Percentiles rank a stretch among this genome's conserved stretches.
Conservation (phyloP, 129 eudicot species). For the Centrapalus pauciflorus region DNA sequence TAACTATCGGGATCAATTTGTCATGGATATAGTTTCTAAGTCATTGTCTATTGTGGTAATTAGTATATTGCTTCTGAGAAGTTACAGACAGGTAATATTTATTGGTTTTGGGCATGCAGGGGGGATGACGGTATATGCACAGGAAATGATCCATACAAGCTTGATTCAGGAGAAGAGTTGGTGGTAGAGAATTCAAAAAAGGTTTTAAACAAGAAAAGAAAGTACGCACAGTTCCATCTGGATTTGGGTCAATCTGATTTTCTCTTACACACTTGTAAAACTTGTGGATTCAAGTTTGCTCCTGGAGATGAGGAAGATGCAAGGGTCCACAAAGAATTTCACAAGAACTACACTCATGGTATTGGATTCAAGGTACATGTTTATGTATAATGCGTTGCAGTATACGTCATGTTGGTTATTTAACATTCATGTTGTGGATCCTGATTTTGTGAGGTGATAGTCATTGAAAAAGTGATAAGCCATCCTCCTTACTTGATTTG, state of each 20-base stretch:
- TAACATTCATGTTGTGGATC: background rate
- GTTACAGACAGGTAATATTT: no score
- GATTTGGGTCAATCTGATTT: slow-evolving; percentile 90
- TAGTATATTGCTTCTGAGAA: no score
- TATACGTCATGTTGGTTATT: background rate
- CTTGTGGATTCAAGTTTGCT: slow-evolving; percentile 78
- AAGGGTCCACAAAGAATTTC: slow-evolving; percentile 66
- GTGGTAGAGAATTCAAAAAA: slow-evolving; percentile 13
- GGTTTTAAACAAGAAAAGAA: slow-evolving; percentile 66
- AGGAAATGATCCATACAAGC: slow-evolving; percentile 5
- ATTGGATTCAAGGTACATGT: slow-evolving; percentile 60
- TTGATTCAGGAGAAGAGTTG: slow-evolving; percentile 1
- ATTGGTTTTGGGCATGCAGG: slow-evolving; percentile 9
- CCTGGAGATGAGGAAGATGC: slow-evolving; percentile 71
- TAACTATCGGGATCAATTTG: no score
- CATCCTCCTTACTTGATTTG: background rate
- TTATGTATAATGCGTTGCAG: background rate
- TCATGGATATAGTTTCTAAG: no score
- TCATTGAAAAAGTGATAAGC: background rate
- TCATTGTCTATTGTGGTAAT: no score
- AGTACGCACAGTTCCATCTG: slow-evolving; percentile 70
- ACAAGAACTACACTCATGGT: slow-evolving; percentile 77
- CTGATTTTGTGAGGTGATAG: background rate
- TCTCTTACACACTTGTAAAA: slow-evolving; percentile 56
- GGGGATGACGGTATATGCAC: slow-evolving; percentile 11